Evolutionary conservation across 2,329 filamentous ascomycete species (phyloP), one percentile per base, ranked within the genome.

Genomic region (Aspergillus sp.): DNA sequence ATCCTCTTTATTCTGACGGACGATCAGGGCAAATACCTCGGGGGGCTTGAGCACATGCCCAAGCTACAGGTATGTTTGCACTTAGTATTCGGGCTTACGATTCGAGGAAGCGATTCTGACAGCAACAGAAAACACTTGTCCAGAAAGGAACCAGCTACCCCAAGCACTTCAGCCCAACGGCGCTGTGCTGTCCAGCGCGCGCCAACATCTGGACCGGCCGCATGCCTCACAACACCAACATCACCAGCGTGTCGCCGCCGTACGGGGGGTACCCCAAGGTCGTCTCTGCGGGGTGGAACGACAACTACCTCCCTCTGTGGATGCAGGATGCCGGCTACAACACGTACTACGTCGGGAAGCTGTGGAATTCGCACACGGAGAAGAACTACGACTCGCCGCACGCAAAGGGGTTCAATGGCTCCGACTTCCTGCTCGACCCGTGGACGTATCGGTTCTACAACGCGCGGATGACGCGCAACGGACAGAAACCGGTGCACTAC

Each of bases 281-380:
- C 35, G 59, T 83, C 10, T 60, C 61, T 3, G 66, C 80, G 32
- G 79, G 80, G 1, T 67, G 75, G 38, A 82, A 84, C 36, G 68
- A 78, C 1, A 70, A 78, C 22, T 83, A 80, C 39, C 66, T 85
- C 0, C 80, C 80, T 0, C 52, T 84, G 0, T 85, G 80, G 79
- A 57, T 86, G n/a, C 76, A 82, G 42, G 53, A 71, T 3, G 73
- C 71, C 0, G 79, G 78, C 0, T 84, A 84, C 49, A 72, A 74
- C 42, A 83, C 80, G 0, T 83, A 81, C 47, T 85, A 84, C 45
- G 74, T 73, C 0, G 81, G 57, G 10, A 85, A 86, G 49, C 62
- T 83, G 4, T 79, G 80, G 58, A 85, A 85, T 42, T 64, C 69
- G 0, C 78, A 82, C 32, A 72, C 63, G 0, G 62, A 72, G 2